A percentile compares a stretch with the other conserved stretches of the same genome.
These are phyloP conservation scores for Suhomyces chickasaworum DNA, from an alignment of 1,139 yeast genomes.

Conservation along the genomic window DNA sequence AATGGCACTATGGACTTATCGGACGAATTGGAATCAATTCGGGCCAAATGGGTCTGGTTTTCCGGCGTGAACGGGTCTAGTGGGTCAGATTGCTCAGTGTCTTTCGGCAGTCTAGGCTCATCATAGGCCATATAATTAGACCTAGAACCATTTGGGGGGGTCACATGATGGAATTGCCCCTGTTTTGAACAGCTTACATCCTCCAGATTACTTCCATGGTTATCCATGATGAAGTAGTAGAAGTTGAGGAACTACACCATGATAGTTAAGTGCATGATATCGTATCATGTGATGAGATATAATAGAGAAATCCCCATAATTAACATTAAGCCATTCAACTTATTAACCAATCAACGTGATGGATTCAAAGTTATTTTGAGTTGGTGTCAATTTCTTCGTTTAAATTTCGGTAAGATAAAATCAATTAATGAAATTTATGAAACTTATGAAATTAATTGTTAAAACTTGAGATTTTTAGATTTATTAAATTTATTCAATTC, in stretches of 20 bases:
- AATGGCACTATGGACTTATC: slow-evolving; percentile 5
- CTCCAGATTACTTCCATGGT: background rate
- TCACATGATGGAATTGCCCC: background rate
- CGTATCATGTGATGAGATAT: background rate
- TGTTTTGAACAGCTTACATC: background rate
- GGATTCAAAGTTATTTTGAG: no score
- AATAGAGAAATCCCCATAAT: no score
- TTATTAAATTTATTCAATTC: no score
- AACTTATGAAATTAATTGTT: no score
- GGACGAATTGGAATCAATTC: background rate
- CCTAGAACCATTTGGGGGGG: background rate
- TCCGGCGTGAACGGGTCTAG: background rate
- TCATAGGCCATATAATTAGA: background rate
- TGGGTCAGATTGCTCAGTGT: background rate
- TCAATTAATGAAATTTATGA: no score
- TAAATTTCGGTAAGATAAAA: no score
- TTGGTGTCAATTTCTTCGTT: no score
- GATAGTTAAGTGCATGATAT: background rate
- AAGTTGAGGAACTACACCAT: background rate
- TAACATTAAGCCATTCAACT: no score
- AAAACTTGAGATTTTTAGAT: no score
- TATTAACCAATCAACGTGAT: no score
- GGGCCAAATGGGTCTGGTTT: background rate
- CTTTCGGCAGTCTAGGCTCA: slow-evolving; percentile 2
- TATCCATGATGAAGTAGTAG: background rate